phyloP scores from a whole-genome alignment of 805 yeast genomes.

The Candida cerambycidarum region DNA sequence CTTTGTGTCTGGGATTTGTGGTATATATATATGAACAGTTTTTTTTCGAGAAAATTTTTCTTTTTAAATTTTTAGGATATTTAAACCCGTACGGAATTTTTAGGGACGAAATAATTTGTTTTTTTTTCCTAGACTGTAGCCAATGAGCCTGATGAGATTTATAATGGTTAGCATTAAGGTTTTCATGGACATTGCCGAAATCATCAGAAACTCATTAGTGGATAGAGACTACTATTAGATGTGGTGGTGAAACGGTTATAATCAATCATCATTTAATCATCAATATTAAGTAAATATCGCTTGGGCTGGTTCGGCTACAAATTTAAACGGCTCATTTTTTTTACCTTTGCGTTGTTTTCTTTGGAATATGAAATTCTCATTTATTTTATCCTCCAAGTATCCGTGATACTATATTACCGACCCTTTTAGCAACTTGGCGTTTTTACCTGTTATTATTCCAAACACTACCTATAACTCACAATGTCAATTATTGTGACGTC shows the following conservation, averaged over 20 bases:
- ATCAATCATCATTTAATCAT: too few species aligned
- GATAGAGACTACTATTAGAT: too few species aligned
- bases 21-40: slow-evolving; percentile 4
- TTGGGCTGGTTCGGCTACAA: not conserved
- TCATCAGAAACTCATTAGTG: too few species aligned
- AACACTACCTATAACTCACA: too few species aligned
- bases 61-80: slow-evolving; percentile 4
- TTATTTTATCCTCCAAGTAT: slow-evolving; percentile 1
- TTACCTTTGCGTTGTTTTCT: slow-evolving; percentile 1
- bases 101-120: slow-evolving; percentile 3
- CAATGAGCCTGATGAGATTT: slow-evolving; percentile 7
- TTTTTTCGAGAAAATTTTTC: slow-evolving; percentile 5
- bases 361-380: slow-evolving; percentile 2
- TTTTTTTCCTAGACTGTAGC: slow-evolving; percentile 1
- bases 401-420: slow-evolving; percentile 1
- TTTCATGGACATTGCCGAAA: not conserved
- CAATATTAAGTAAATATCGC: too few species aligned
- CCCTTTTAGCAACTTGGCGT: not conserved
- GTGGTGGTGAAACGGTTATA: too few species aligned
- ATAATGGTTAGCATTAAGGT: not conserved
- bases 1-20: slow-evolving; percentile 2
- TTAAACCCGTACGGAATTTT: slow-evolving; percentile 9
- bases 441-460: not conserved
- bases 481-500: not conserved
- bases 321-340: not conserved